Base-by-base conservation (phyloP, 768 basidiomycete genomes). In the Trametes villosa region DNA sequence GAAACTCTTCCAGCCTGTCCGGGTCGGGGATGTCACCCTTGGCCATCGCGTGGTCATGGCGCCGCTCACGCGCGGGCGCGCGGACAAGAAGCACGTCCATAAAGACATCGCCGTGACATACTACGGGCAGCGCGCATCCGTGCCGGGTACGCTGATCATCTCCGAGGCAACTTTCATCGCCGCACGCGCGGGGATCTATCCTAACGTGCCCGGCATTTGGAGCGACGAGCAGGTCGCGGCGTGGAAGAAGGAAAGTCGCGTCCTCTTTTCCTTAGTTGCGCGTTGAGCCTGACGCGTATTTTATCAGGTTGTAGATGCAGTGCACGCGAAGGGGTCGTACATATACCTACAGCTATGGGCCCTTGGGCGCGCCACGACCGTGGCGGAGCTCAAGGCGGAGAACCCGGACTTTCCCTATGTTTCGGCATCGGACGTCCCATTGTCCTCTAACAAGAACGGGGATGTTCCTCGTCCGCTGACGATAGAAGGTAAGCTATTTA, bases 131-230 rank as follows among this genome's bases (percentile, higher is more conserved):
- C 77, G 83, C 1, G 75, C 71, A 2, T 70, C 73, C n/a, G 63
- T 68, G 1, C 78, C 81, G 0, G 85, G 85, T 0, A 85, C 80
- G 0, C 71, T 87, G 15, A 68, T 83, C 34, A 78, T 88, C 56
- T 70, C 83, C 3, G 85, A 88, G 68, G 84, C 77, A 0, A 83
- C 84, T 1, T 73, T 79, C 42, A 80, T 88, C 47, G 78, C 81
- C 0, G 68, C 70, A 1, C 63, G 77, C 9, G 83, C 84, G 1
- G 56, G 56, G 13, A 2, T 57, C 1, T 82, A 78, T 3, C 84
- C 83, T 2, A 76, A 82, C 50, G 77, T 80, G 0, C 88, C 88
- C 1, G 88, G 88, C 0, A 83, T 89, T 47, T 89, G 81, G 76
- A 82, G 68, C 12, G 66, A 78, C 1, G 82, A 79, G n/a, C 88